A percentile compares a stretch with the other conserved stretches of the same genome.
phyloP scores from a whole-genome alignment of 139 green algal species.

The Volvox reticuliferus region DNA sequence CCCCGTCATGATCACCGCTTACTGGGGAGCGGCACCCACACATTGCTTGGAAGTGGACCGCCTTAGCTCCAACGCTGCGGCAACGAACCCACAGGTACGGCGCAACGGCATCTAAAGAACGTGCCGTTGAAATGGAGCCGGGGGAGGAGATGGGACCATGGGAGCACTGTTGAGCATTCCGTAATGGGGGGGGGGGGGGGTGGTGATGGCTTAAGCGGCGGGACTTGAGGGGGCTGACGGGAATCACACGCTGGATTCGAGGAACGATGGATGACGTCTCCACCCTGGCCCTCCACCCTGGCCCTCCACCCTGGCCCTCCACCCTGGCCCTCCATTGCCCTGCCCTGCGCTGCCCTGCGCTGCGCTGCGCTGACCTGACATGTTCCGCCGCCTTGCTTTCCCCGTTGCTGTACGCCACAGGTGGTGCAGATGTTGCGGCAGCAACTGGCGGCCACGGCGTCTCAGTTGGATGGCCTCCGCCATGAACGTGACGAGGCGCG shows the following conservation, averaged over 20 bases:
- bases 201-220: no score
- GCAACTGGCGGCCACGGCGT: constrained; percentile 32
- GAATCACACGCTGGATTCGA: no score
- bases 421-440: constrained; percentile 32
- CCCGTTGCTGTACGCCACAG: not conserved
- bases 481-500: constrained; percentile 29
- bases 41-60: constrained; percentile 37
- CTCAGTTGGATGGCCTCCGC: constrained; percentile 24
- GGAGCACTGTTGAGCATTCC: no score
- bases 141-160: no score
- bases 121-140: no score
- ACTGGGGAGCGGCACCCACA: constrained; percentile 2
- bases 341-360: not conserved
- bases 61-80: not conserved
- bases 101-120: no score
- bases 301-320: not conserved
- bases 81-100: constrained; percentile 33
- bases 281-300: not conserved
- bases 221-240: no score
- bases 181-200: no score
- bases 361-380: not conserved
- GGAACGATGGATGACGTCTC: not conserved
- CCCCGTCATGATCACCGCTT: constrained; percentile 29
- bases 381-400: not conserved
- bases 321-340: not conserved